These are phyloP conservation scores for Adansonia grandidieri DNA, from an alignment of 441 rosid species.

Conservation along the genomic window DNA sequence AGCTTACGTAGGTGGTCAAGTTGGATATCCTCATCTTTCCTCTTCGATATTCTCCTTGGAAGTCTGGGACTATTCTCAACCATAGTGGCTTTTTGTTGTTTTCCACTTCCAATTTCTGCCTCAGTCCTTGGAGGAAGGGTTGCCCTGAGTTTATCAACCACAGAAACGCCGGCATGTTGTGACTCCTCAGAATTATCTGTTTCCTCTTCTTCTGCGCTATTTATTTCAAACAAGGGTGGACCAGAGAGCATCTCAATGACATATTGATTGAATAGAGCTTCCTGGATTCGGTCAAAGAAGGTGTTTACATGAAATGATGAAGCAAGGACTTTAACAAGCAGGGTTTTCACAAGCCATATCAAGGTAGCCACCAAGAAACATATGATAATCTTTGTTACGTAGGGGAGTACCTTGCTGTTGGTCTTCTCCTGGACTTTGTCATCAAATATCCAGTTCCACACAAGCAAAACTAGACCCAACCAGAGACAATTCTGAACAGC, in stretches of 20 bases:
- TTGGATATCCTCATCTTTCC: slow-evolving; percentile 42
- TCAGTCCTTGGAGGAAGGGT: slow-evolving; percentile 34
- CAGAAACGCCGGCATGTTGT: slow-evolving; percentile 16
- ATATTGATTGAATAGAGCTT: slow-evolving; percentile 62
- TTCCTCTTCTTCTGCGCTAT: slow-evolving; percentile 29
- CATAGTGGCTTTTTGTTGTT: slow-evolving; percentile 30
- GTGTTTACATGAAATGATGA: slow-evolving; percentile 65
- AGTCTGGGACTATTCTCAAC: slow-evolving; percentile 34
- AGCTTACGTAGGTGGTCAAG: slow-evolving; percentile 54
- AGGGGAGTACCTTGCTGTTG: slow-evolving; percentile 41
- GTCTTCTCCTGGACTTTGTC: slow-evolving; percentile 35
- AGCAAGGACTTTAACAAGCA: slow-evolving; percentile 64
- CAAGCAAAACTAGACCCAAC: slow-evolving; percentile 56
- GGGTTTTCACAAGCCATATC: slow-evolving; percentile 64
- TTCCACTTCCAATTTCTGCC: slow-evolving; percentile 17
- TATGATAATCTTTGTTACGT: slow-evolving; percentile 48
- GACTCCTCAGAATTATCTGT: slow-evolving; percentile 28
- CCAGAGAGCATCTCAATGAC: slow-evolving; percentile 59
- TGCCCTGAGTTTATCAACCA: slow-evolving; percentile 30
- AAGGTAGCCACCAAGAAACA: slow-evolving; percentile 56
- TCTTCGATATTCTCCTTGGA: slow-evolving; percentile 31
- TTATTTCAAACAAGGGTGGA: slow-evolving; percentile 49
- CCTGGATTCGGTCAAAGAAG: slow-evolving; percentile 72
- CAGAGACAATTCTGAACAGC: slow-evolving; percentile 71
- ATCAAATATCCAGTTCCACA: slow-evolving; percentile 52